Evolutionary conservation across 208 protist genomes (phyloP).

Genomic region (Kentomonas sorsogonicus): DNA sequence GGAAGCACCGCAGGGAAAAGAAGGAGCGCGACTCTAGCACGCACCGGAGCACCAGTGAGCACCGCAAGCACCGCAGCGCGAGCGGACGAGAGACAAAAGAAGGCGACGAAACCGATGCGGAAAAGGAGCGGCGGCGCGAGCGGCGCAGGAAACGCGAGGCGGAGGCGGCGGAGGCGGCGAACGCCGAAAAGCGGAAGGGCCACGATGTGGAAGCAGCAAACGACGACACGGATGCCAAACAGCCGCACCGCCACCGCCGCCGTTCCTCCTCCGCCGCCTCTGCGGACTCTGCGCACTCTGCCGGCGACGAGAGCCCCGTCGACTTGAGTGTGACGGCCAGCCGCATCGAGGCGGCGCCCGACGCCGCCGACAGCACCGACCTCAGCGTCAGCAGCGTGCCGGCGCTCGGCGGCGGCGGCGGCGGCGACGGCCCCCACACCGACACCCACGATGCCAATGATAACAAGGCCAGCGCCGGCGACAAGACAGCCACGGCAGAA

Average conservation of each 20-base stretch:
- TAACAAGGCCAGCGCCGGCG: too few relatives aligned
- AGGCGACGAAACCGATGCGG: neutral
- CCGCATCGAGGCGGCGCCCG: too few relatives aligned
- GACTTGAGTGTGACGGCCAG: too few relatives aligned
- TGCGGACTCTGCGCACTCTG: too few relatives aligned
- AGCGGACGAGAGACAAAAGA: neutral
- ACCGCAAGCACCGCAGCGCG: neutral
- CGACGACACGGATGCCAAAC: neutral
- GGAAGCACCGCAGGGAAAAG: neutral
- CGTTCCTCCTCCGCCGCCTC: neutral
- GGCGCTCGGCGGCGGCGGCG: neutral
- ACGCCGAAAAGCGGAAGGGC: neutral
- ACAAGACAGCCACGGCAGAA: too few relatives aligned
- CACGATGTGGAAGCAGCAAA: neutral
- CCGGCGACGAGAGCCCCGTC: too few relatives aligned
- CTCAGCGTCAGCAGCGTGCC: neutral
- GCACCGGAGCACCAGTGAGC: neutral
- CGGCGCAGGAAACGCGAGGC: neutral
- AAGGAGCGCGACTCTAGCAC: neutral
- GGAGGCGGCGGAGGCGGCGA: neutral
- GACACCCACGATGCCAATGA: too few relatives aligned
- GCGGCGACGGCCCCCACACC: neutral
- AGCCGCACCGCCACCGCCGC: neutral
- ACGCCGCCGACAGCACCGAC: constrained; percentile 5
- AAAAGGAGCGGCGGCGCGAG: neutral